Evolutionary conservation across 805 yeast genomes (phyloP), one percentile per base, ranked within the genome.

Genomic region (Kuraishia capsulata): DNA sequence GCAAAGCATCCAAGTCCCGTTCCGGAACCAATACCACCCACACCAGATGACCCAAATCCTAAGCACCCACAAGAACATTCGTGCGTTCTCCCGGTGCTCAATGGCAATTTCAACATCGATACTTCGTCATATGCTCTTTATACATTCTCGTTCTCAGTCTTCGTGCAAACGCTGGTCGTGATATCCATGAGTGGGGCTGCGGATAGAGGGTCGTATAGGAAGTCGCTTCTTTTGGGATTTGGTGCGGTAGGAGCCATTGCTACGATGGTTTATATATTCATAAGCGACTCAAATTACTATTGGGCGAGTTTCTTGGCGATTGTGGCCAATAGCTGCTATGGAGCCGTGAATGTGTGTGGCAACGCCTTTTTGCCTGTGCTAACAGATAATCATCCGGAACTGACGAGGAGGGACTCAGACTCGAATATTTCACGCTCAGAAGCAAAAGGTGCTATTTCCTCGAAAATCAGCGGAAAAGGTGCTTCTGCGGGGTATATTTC

Each of bases 331-430:
- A 65, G 81, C 13, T 72, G 82, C 18, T 83, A 74, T 56, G 94
- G 94, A 1, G 85, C 82, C 6, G 86, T 80, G 3, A 78, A 78
- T 39, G 90, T 83, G 9, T 81, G 88, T 46, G 89, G 88, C 5
- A 84, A 83, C 53, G 78, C 92, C 1, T 73, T 75, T 45, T 54
- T 83, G 32, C 88, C 92, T 0, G 64, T 73, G 1, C 56, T 83
- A 28, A 81, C 76, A 2, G 57, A 67, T 13, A 69, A 70, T 41
- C 62, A 63, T 36, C 59, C 18, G 50, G 47, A 25, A 40, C 42
- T 35, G 38, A 37, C 20, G 25, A 20, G 18, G 17, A 9, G 19
- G 6, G 9, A 20, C 16, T 17, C 25, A 4, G 34, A 20, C 20
- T 26, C 37, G n/a, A 16, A 17, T 16, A 9, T 9, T 14, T 6